These are phyloP conservation scores for Cutaneotrichosporon arboriforme DNA, from an alignment of 1,284 basidiomycete genomes.

Conservation along the genomic window DNA sequence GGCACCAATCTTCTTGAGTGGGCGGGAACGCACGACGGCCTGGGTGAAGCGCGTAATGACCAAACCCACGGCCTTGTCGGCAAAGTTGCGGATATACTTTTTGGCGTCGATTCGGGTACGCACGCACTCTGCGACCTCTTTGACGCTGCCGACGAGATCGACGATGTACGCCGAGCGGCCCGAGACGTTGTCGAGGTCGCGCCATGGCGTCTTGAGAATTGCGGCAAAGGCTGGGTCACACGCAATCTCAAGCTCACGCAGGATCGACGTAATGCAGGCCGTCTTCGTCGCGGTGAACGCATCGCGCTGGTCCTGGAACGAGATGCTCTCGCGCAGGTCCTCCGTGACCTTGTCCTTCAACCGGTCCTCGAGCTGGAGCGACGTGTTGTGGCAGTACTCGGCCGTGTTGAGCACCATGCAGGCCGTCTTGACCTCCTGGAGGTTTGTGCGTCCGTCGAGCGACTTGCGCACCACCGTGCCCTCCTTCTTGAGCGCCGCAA, in stretches of 20 bases:
- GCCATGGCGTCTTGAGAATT: conserved; percentile 72
- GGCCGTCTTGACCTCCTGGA: conserved; percentile 67
- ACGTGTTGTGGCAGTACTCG: conserved; percentile 92
- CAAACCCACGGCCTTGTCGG: conserved; percentile 82
- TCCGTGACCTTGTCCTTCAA: conserved; percentile 74
- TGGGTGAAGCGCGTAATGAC: conserved; percentile 79
- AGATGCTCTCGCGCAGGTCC: conserved; percentile 69
- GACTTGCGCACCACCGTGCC: conserved; percentile 58
- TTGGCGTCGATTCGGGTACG: conserved; percentile 70
- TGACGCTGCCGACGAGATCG: conserved; percentile 85
- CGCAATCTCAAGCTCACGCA: conserved; percentile 74
- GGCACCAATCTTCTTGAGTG: conserved; percentile 80
- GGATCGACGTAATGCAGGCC: conserved; percentile 65
- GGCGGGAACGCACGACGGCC: conserved; percentile 76
- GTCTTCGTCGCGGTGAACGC: conserved; percentile 82
- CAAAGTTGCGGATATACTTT: conserved; percentile 83
- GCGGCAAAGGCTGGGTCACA: conserved; percentile 69
- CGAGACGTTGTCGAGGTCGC: conserved; percentile 69
- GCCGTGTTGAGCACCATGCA: conserved; percentile 91
- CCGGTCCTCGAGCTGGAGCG: conserved; percentile 86
- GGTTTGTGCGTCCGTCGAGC: conserved; percentile 67
- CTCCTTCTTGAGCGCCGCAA: conserved; percentile 62
- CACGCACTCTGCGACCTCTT: conserved; percentile 51
- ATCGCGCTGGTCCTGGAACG: conserved; percentile 78
- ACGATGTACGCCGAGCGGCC: conserved; percentile 74